A percentile compares a stretch with the other conserved stretches of the same genome.
Conservation (phyloP, 179 eudicot species). For the Dionaea muscipula region DNA sequence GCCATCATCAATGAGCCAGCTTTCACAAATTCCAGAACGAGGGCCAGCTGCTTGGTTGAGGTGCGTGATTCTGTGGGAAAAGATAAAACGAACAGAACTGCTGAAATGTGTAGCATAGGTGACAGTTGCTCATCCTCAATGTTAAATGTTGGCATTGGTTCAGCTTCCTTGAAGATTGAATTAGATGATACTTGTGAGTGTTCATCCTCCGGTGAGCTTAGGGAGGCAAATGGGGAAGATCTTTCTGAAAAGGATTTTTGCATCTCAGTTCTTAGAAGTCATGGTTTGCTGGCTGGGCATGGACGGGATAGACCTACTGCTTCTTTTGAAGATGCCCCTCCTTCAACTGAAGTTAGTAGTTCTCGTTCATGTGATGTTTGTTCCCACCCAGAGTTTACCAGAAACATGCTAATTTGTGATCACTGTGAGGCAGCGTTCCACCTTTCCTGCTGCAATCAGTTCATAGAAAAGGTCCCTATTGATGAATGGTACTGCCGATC, state of each 20-base stretch:
- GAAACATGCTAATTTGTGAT: conserved; percentile 71
- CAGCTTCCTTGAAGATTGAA: conserved; percentile 42
- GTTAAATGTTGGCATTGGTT: conserved; percentile 41
- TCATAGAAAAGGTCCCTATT: conserved; percentile 34
- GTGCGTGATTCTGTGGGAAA: conserved; percentile 28
- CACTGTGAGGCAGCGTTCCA: conserved; percentile 81
- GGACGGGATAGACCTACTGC: conserved; percentile 12
- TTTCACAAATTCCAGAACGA: conserved; percentile 22
- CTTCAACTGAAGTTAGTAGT: conserved; percentile 22
- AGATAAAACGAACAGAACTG: conserved; percentile 20
- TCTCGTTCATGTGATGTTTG: conserved; percentile 54
- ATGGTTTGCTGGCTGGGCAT: conserved; percentile 32
- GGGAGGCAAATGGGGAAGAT: conserved; percentile 27
- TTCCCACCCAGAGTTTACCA: conserved; percentile 23
- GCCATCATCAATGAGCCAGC: conserved; percentile 17
- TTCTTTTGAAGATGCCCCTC: conserved; percentile 20
- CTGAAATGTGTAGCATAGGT: conserved; percentile 35
- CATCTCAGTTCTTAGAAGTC: conserved; percentile 49
- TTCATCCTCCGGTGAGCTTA: conserved; percentile 64
- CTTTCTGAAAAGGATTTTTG: conserved; percentile 41
- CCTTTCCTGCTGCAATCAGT: conserved; percentile 53
- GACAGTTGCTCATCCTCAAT: conserved; percentile 87
- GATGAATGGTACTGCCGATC: conserved; percentile 79
- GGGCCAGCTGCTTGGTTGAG: conserved; percentile 23
- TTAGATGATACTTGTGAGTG: conserved; percentile 67